Evolutionary conservation across 1,284 basidiomycete genomes (phyloP).

Genomic region (Thelephora terrestris): DNA sequence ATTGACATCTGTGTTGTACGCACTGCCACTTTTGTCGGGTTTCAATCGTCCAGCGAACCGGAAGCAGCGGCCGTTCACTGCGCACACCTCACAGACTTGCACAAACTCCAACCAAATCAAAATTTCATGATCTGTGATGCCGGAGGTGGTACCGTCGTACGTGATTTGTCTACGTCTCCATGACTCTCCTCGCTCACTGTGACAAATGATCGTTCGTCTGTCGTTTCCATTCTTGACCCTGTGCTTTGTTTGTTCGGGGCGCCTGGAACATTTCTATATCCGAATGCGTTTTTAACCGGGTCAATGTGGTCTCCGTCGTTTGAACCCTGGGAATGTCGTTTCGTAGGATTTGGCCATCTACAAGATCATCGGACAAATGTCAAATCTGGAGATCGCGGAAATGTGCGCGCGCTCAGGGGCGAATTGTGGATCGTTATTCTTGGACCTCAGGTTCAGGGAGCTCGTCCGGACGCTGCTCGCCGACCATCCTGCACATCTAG

Average conservation of each 20-base stretch:
- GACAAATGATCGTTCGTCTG: slow-evolving; percentile 2
- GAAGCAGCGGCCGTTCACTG: slow-evolving; percentile 82
- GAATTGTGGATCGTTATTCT: slow-evolving; percentile 74
- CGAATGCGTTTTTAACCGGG: background rate
- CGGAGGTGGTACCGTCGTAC: slow-evolving; percentile 68
- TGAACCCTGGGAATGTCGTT: background rate
- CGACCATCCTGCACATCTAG: slow-evolving; percentile 72
- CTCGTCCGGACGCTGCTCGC: slow-evolving; percentile 59
- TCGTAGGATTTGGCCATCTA: slow-evolving; percentile 58
- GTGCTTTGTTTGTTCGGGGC: background rate
- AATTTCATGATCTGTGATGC: slow-evolving; percentile 77
- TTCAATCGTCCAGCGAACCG: slow-evolving; percentile 42
- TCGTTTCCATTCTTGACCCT: slow-evolving; percentile 4
- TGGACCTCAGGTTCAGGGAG: slow-evolving; percentile 73
- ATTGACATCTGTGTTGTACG: slow-evolving; percentile 2
- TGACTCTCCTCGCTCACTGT: background rate
- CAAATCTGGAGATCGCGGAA: slow-evolving; percentile 74
- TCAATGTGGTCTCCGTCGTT: background rate
- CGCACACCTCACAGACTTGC: slow-evolving; percentile 64
- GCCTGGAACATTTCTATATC: too few relatives aligned
- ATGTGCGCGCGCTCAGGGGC: slow-evolving; percentile 74
- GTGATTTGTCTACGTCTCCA: slow-evolving; percentile 13
- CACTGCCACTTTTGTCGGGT: slow-evolving; percentile 2
- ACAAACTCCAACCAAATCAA: slow-evolving; percentile 65
- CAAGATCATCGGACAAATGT: slow-evolving; percentile 68